Evolutionary conservation across 129 eudicot species (phyloP).

Genomic region (Arctium lappa): DNA sequence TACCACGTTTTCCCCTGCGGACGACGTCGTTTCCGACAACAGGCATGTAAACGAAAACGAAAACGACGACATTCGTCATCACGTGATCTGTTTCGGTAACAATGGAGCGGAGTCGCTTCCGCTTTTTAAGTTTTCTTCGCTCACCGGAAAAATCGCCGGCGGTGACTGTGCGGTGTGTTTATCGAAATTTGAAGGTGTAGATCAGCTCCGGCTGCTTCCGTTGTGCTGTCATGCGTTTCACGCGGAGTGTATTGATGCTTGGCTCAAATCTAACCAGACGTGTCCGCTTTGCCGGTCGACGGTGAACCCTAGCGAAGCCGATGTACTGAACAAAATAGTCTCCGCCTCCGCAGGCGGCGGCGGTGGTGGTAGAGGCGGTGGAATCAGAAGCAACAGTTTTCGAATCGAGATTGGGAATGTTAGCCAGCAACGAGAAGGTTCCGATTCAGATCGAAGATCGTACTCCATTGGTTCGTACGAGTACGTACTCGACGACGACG

Average conservation of each 20-base stretch:
- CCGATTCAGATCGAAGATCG: slow-evolving; percentile 35
- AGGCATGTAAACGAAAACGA: slow-evolving; percentile 7
- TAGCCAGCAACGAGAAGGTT: slow-evolving; percentile 40
- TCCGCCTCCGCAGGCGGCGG: background rate
- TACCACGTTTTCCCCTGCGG: slow-evolving; percentile 26
- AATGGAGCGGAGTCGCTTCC: slow-evolving; percentile 51
- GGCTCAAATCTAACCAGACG: slow-evolving; percentile 63
- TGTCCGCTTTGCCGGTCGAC: slow-evolving; percentile 85
- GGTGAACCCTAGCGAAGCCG: slow-evolving; percentile 51
- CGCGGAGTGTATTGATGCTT: slow-evolving; percentile 65
- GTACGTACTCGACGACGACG: slow-evolving; percentile 67
- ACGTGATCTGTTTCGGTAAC: slow-evolving; percentile 15
- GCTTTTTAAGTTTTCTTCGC: slow-evolving; percentile 59
- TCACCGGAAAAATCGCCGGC: slow-evolving; percentile 54
- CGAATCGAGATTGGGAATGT: slow-evolving; percentile 73
- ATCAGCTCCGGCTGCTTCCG: slow-evolving; percentile 71
- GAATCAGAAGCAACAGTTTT: slow-evolving; percentile 37
- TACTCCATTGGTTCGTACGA: slow-evolving; percentile 83
- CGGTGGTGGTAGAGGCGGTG: slow-evolving; percentile 20
- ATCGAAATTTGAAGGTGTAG: slow-evolving; percentile 54
- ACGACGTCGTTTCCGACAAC: slow-evolving; percentile 33
- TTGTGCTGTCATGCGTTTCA: slow-evolving; percentile 91
- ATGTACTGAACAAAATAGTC: slow-evolving; percentile 40
- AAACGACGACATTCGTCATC: slow-evolving; percentile 12
- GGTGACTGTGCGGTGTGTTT: slow-evolving; percentile 80